Evolutionary conservation across 108 stramenopile genomes (phyloP), one percentile per base, ranked within the genome.

Genomic region (Ochromonas danica): DNA sequence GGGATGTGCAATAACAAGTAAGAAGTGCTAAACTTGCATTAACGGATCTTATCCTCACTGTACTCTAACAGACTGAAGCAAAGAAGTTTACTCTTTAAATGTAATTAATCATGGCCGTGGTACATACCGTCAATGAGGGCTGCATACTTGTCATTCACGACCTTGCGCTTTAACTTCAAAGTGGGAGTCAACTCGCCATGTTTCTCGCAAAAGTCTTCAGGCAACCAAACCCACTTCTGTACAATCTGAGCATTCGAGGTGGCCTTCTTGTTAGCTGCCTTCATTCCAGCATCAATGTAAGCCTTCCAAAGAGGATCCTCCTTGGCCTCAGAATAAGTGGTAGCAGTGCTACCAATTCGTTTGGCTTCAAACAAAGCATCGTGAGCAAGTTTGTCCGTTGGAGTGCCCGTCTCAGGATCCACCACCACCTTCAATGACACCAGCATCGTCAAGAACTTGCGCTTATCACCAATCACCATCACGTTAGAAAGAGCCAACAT

Each of bases 111-210:
- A 51, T 14, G 45, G 45, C 45, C 63, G 3, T 22, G 79, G 80
- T 88, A 89, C 0, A 89, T 70, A 35, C 42, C 27, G 30, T 85
- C 87, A 71, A 88, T 87, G 70, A 87, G 31, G 60, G 81, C 81
- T 0, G 79, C 40, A 85, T 89, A 90, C 78, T 91, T 92, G 38
- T 90, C 86, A n/a, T 82, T 77, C 0, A 87, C 88, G 14, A 89
- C 86, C 31, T 82, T 70, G 25, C 92, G 82, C 87, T 93, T 93
- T 67, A 93, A 80, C 81, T 93, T 93, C 72, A 93, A 57, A 30
- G 92, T 93, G 6, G 92, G 90, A 36, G 92, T 93, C 33, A 93
- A 89, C 77, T 91, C 91, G 10, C 91, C 91, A 30, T 84, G 87
- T 33, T 85, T 61, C 39, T 87, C 91, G 45, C 80, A 78, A 83